These are phyloP conservation scores for Cryptosporidium felis DNA, from an alignment of 169 alveolate genomes.

Conservation along the genomic window DNA sequence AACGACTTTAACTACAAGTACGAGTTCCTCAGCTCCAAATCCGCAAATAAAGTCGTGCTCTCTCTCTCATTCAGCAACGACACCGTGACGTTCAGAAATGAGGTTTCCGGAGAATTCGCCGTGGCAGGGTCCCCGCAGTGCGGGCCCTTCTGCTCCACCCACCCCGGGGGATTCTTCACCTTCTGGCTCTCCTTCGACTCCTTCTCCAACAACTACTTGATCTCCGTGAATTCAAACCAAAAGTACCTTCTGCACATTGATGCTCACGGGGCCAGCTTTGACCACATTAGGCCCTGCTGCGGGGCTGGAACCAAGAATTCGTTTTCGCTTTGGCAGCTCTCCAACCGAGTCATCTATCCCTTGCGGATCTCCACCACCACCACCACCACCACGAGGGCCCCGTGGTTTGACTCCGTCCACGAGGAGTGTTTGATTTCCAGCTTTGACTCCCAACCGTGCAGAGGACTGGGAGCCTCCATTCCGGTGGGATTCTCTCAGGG, in stretches of 20 bases:
- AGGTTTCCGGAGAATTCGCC: constrained; percentile 29
- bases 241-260: constrained; percentile 47
- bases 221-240: constrained; percentile 33
- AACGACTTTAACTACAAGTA: constrained; percentile 40
- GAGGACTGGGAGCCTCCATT: neutral
- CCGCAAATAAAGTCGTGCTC: constrained; percentile 7
- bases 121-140: constrained; percentile 69
- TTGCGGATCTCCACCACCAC: constrained; percentile 17
- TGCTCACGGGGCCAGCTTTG: constrained; percentile 54
- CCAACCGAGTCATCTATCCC: constrained; percentile 30
- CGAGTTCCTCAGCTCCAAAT: constrained; percentile 5
- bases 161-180: constrained; percentile 56
- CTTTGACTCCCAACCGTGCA: neutral
- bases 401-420: neutral
- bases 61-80: constrained; percentile 21
- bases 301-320: neutral
- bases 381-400: constrained; percentile 6
- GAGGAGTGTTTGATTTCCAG: neutral
- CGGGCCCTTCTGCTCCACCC: constrained; percentile 62
- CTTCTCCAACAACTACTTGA: constrained; percentile 16
- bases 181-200: constrained; percentile 48
- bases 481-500: neutral
- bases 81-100: constrained; percentile 22
- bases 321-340: constrained; percentile 45
- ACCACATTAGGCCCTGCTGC: constrained; percentile 33